phyloP scores from a whole-genome alignment of 257 asterid genomes.

The Nicotiana noctiflora region DNA sequence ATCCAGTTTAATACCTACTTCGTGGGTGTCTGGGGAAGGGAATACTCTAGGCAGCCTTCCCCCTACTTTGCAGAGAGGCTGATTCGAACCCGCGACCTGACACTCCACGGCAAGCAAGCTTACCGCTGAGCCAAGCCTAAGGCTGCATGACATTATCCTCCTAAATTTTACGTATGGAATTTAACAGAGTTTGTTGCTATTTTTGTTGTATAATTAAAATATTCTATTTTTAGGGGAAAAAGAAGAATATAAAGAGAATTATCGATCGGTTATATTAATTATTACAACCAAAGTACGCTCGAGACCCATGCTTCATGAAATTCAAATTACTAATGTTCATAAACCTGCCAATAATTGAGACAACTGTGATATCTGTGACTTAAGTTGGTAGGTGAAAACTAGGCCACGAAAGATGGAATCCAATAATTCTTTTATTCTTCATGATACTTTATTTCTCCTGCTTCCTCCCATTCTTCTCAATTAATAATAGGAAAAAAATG shows the following conservation, averaged over 20 bases:
- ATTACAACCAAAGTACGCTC: not conserved
- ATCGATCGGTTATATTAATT: not conserved
- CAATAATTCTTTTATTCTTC: not conserved
- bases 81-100: too few relatives aligned
- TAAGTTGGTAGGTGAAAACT: constrained; percentile 4
- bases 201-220: not conserved
- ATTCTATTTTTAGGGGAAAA: not conserved
- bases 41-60: too few relatives aligned
- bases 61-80: too few relatives aligned
- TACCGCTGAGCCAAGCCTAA: too few relatives aligned
- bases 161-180: too few relatives aligned
- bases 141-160: too few relatives aligned
- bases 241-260: not conserved
- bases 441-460: not conserved
- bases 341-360: constrained; percentile 1
- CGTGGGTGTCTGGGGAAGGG: too few relatives aligned
- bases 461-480: not conserved
- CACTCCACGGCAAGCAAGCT: too few relatives aligned
- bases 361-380: not conserved
- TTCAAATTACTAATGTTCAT: not conserved
- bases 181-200: too few relatives aligned
- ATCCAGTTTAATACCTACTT: too few relatives aligned
- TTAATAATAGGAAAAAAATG: not conserved
- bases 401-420: not conserved
- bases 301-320: not conserved